A percentile compares a stretch with the other conserved stretches of the same genome.
Conservation (phyloP, 1,284 basidiomycete species). For the Filobasidium uniguttulatum region DNA sequence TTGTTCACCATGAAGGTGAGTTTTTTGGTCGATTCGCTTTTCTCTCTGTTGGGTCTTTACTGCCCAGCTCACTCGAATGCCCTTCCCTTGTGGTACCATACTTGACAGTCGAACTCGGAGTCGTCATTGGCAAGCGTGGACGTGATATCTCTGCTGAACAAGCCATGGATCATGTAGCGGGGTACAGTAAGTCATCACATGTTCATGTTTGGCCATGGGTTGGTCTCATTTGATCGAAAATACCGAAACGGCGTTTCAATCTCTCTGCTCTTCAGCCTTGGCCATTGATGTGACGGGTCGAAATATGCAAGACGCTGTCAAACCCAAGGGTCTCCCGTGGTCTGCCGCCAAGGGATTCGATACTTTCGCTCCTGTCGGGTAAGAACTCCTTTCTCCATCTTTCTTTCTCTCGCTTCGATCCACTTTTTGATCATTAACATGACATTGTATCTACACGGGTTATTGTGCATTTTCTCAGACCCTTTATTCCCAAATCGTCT, state of each 20-base stretch:
- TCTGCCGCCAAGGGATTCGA: slow-evolving; percentile 82
- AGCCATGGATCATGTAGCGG: slow-evolving; percentile 69
- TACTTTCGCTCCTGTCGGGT: slow-evolving; percentile 66
- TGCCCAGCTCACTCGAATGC: background rate
- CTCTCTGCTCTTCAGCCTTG: slow-evolving; percentile 47
- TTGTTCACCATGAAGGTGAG: slow-evolving; percentile 81
- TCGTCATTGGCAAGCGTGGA: slow-evolving; percentile 79
- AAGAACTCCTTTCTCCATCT: slow-evolving; percentile 9
- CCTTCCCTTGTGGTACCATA: background rate
- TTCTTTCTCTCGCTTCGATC: background rate
- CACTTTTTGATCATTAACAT: background rate
- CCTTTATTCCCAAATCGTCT: slow-evolving; percentile 63
- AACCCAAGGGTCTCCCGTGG: slow-evolving; percentile 89
- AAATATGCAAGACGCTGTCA: slow-evolving; percentile 85
- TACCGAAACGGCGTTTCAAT: too few relatives aligned
- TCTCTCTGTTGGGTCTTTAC: background rate
- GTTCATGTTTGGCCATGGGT: background rate
- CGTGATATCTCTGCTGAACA: slow-evolving; percentile 61
- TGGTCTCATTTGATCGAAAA: background rate
- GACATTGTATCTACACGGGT: background rate
- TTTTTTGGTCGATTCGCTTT: too few relatives aligned
- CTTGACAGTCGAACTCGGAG: slow-evolving; percentile 96
- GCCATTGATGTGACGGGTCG: slow-evolving; percentile 92
- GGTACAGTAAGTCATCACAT: slow-evolving; percentile 54
- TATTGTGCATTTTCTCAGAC: slow-evolving; percentile 36